A percentile compares a stretch with the other conserved stretches of the same genome.
These are phyloP conservation scores for Setaria viridis DNA, from an alignment of 202 grass and related monocot genomes.

Conservation along the genomic window DNA sequence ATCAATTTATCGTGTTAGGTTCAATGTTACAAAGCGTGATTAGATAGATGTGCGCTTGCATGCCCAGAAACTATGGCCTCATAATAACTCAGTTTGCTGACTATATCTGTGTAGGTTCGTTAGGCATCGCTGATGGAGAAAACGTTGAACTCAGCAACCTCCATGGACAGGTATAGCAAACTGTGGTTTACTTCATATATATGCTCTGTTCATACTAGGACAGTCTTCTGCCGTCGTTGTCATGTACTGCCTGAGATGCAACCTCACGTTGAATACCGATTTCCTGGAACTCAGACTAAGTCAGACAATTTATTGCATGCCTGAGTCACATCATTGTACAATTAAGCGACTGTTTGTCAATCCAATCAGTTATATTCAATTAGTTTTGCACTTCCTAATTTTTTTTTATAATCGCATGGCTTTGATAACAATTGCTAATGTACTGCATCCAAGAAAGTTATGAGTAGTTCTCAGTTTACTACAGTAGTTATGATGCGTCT, in stretches of 20 bases:
- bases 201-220: not conserved
- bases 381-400: not conserved
- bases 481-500: not conserved
- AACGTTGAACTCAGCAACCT: slow-evolving; percentile 66
- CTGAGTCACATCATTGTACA: not conserved
- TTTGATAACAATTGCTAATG: not conserved
- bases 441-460: not conserved
- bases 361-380: not conserved
- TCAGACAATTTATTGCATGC: not conserved
- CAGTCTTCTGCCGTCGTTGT: not conserved
- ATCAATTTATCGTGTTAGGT: not conserved
- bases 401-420: not conserved
- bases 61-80: not conserved
- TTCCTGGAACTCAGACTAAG: not conserved
- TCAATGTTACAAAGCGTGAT: not conserved
- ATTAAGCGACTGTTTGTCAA: not conserved
- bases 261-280: not conserved
- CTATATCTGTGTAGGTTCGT: slow-evolving; percentile 48
- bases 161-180: slow-evolving; percentile 63
- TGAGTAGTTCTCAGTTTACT: not conserved
- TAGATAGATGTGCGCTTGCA: not conserved
- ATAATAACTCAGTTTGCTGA: not conserved
- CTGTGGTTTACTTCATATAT: not conserved
- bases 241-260: not conserved
- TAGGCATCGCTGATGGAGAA: slow-evolving; percentile 71